These are phyloP conservation scores for Pestalotiopsis sp. DNA, from an alignment of 2,329 filamentous ascomycete genomes.

Conservation along the genomic window DNA sequence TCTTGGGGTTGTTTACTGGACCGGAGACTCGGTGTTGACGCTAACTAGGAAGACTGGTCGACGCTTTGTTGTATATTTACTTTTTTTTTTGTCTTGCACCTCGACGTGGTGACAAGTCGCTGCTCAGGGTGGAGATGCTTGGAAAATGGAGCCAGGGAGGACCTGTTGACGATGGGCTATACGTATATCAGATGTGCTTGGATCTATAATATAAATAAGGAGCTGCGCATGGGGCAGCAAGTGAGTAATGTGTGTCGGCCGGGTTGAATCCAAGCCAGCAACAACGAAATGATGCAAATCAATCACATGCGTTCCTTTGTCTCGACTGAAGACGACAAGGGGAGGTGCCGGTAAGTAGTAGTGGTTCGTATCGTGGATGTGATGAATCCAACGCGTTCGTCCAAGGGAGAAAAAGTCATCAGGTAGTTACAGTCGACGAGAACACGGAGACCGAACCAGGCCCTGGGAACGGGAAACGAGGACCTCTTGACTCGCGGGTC, in stretches of 20 bases:
- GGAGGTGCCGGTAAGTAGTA: neutral
- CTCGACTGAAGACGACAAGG: neutral
- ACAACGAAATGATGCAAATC: neutral
- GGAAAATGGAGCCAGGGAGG: slow-evolving; percentile 2
- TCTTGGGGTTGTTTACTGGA: neutral
- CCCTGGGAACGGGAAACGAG: neutral
- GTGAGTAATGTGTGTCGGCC: neutral
- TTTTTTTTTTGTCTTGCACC: neutral
- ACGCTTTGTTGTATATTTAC: neutral
- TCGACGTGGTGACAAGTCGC: slow-evolving; percentile 17
- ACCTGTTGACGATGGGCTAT: slow-evolving; percentile 7
- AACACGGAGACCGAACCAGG: neutral
- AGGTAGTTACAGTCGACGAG: neutral
- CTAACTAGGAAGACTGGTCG: neutral
- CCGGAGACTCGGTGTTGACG: neutral
- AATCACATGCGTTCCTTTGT: neutral
- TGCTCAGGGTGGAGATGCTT: slow-evolving; percentile 3
- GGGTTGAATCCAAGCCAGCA: neutral
- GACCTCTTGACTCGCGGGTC: slow-evolving; percentile 6
- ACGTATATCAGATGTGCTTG: slow-evolving; percentile 23
- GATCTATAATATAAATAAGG: slow-evolving; percentile 16
- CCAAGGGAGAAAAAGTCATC: neutral
- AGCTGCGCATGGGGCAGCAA: neutral
- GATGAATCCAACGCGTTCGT: neutral
- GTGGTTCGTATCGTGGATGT: neutral